Percentiles rank a stretch among this genome's conserved stretches.
Conservation (phyloP, 2,329 filamentous ascomycete species). For the Ascochyta pisi region DNA sequence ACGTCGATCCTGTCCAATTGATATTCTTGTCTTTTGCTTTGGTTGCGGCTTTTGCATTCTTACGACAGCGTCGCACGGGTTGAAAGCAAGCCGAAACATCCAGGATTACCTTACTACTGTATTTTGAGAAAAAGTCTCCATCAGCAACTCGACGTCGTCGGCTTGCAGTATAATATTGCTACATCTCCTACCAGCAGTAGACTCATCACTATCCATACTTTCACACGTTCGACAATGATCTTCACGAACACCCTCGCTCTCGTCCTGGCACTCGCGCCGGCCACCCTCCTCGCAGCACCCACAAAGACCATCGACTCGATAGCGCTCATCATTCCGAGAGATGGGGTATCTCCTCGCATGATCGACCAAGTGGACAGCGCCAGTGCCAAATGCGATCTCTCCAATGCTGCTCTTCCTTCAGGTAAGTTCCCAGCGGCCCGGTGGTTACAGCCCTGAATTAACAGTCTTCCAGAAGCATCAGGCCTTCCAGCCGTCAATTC, state of each 20-base stretch:
- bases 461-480: conserved; percentile 55
- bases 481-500: conserved; percentile 66
- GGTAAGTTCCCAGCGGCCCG: conserved; percentile 31
- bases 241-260: conserved; percentile 42
- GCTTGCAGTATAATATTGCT: conserved; percentile 15
- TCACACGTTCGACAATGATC: conserved; percentile 37
- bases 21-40: background rate
- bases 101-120: background rate
- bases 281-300: conserved; percentile 43
- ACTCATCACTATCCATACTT: background rate
- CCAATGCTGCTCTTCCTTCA: conserved; percentile 35
- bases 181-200: conserved; percentile 7
- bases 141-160: conserved; percentile 4
- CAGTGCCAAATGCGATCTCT: conserved; percentile 39
- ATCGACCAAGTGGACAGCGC: conserved; percentile 31
- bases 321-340: conserved; percentile 26
- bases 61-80: conserved; percentile 13
- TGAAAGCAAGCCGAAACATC: background rate
- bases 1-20: background rate
- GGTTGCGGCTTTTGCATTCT: background rate
- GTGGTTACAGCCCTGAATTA: conserved; percentile 12
- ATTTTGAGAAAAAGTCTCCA: conserved; percentile 6
- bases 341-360: conserved; percentile 20
- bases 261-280: conserved; percentile 44
- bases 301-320: conserved; percentile 33